Percentiles rank a stretch among this genome's conserved stretches.
Evolutionary conservation across 140 eudicot genomes (phyloP).

Genomic region (Oenanthe javanica): DNA sequence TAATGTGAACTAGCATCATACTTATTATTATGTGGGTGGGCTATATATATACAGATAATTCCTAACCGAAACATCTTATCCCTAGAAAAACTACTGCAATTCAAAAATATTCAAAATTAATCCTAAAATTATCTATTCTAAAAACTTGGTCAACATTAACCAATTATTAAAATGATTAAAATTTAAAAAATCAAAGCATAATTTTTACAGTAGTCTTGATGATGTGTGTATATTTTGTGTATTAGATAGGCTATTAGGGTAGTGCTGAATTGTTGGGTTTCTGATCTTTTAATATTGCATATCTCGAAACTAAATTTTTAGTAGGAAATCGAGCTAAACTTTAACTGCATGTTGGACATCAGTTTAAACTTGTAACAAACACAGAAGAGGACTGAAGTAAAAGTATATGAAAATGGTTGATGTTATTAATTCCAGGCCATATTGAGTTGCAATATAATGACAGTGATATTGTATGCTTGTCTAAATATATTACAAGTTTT

Average conservation of each 20-base stretch:
- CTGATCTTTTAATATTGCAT: not conserved
- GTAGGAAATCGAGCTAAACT: not conserved
- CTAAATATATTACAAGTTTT: not conserved
- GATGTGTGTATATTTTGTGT: not conserved
- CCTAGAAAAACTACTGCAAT: no score
- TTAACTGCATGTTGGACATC: not conserved
- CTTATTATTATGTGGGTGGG: no score
- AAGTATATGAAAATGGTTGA: not conserved
- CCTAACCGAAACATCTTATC: no score
- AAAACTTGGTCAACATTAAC: no score
- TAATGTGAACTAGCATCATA: no score
- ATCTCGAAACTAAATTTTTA: not conserved
- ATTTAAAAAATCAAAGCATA: no score
- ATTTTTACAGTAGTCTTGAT: no score
- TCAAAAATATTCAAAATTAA: no score
- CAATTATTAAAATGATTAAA: no score
- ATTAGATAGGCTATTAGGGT: not conserved
- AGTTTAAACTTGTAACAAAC: not conserved
- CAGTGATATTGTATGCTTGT: not conserved
- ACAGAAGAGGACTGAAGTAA: constrained; percentile 2
- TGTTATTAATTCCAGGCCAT: not conserved
- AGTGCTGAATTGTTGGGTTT: not conserved
- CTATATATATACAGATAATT: no score
- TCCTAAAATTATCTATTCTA: no score
- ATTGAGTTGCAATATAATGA: not conserved